A percentile compares a stretch with the other conserved stretches of the same genome.
Evolutionary conservation across 768 basidiomycete species (phyloP).

Genomic region (Nidularia sp.): DNA sequence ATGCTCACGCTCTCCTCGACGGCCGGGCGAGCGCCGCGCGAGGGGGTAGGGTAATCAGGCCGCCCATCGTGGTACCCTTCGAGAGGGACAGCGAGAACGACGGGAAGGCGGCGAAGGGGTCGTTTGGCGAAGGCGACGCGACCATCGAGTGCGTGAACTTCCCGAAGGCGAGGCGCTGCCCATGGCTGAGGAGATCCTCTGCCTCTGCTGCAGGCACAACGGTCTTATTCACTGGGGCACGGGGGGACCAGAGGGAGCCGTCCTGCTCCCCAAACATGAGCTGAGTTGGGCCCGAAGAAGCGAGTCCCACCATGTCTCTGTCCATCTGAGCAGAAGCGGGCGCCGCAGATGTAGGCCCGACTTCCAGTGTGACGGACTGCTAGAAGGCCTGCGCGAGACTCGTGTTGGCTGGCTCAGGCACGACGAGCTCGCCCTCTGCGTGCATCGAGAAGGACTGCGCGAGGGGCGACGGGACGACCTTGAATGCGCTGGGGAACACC

Average conservation of each 20-base stretch:
- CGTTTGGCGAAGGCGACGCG: no score
- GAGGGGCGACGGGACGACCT: slow-evolving; percentile 25
- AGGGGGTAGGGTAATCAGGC: slow-evolving; percentile 17
- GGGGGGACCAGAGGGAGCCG: slow-evolving; percentile 40
- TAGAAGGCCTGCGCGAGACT: slow-evolving; percentile 39
- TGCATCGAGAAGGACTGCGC: slow-evolving; percentile 21
- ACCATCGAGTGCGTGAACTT: slow-evolving; percentile 18
- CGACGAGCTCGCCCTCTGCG: slow-evolving; percentile 17
- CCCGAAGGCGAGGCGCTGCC: slow-evolving; percentile 11
- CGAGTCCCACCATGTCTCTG: slow-evolving; percentile 2
- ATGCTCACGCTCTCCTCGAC: not conserved
- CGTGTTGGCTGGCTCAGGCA: slow-evolving; percentile 4
- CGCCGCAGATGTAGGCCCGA: not conserved
- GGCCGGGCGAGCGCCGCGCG: slow-evolving; percentile 4
- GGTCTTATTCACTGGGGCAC: no score
- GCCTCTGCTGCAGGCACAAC: slow-evolving; percentile 4
- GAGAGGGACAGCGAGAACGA: slow-evolving; percentile 37
- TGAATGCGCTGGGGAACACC: no score
- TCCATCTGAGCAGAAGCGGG: slow-evolving; percentile 13
- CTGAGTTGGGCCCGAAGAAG: slow-evolving; percentile 24
- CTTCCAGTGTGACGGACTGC: slow-evolving; percentile 33
- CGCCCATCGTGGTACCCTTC: slow-evolving; percentile 6
- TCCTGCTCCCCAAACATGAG: slow-evolving; percentile 37
- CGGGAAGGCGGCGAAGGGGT: slow-evolving; percentile 42
- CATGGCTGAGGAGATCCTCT: slow-evolving; percentile 12